Base-by-base conservation (phyloP, 495 filamentous ascomycete genomes). In the Clavariopsis aquatica region DNA sequence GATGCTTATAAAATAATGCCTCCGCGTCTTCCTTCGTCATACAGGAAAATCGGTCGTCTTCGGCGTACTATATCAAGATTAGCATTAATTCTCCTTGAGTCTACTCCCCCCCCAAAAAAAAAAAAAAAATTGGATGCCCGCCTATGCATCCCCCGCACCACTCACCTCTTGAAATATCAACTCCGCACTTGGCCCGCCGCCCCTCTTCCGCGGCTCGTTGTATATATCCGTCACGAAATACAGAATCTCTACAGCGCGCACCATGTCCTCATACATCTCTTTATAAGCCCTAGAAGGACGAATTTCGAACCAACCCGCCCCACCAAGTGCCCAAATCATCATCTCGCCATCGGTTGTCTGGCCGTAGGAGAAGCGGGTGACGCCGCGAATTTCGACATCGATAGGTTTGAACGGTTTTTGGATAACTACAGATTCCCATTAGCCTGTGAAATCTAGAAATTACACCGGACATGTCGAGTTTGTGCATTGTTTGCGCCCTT, bases 231-330 rank as follows among this genome's bases (percentile, higher is more conserved):
- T 80, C 31, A 90, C 69, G 65, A 85, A 86, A 75, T 91, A 92
- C 13, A 92, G 81, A 62, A 92, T 74, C 52, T 83, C 81, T 28
- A 91, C 83, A 1, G 86, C 88, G 75, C 91, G 85, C 26, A 82
- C 79, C 77, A 92, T 89, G 15, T 83, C 77, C 55, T 83, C 78
- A 77, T 84, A 91, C 57, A 85, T 84, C 1, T 75, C 68, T 59
- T 78, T 74, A 74, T 90, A 96, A 1, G 77, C 72, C 49, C 78
- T 77, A 52, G 85, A 80, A 1, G 91, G 87, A 23, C 78, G 75
- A 26, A 94, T 83, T 72, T 87, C 82, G 74, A 85, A 93, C 89
- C 90, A 93, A 58, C 89, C 91, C n/a, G 87, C 84, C 61, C 79
- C 75, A 51, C 91, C 90, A 34, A 85, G 83, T 29, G 89, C 88